phyloP scores from a whole-genome alignment of 495 filamentous ascomycete species.

The Jackrogersella minutella region DNA sequence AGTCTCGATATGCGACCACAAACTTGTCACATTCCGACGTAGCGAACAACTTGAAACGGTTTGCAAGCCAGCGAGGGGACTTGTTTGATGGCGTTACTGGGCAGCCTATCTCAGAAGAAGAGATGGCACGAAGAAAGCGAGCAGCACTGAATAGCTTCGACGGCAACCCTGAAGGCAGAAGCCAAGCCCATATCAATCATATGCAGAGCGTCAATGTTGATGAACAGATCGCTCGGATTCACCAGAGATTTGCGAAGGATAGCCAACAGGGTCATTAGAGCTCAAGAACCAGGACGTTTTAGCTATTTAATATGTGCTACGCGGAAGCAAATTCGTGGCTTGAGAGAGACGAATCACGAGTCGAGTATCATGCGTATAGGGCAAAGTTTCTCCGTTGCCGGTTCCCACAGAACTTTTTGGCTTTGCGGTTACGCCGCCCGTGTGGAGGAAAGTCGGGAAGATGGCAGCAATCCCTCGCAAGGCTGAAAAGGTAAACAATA shows the following conservation, averaged over 20 bases:
- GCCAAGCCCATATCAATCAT: conserved; percentile 61
- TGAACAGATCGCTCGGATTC: conserved; percentile 74
- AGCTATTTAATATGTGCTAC: conserved; percentile 4
- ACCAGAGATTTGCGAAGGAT: conserved; percentile 66
- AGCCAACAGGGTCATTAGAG: conserved; percentile 46
- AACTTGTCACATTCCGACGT: conserved; percentile 88
- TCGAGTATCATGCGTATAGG: not conserved
- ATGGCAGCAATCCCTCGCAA: not conserved
- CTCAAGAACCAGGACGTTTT: not conserved
- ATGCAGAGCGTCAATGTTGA: conserved; percentile 72
- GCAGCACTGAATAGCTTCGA: conserved; percentile 73
- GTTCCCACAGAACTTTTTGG: not conserved
- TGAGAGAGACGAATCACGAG: not conserved
- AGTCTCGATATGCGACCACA: conserved; percentile 82
- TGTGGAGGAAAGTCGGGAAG: not conserved
- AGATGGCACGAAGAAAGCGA: conserved; percentile 78
- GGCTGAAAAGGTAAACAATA: conserved; percentile 39
- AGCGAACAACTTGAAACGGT: conserved; percentile 93
- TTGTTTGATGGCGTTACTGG: conserved; percentile 84
- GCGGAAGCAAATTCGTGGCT: not conserved
- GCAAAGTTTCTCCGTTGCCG: not conserved
- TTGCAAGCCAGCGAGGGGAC: conserved; percentile 89
- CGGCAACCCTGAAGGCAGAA: conserved; percentile 65
- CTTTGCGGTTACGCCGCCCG: not conserved
- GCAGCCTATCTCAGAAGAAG: conserved; percentile 72